Percentiles rank a stretch among this genome's conserved stretches.
phyloP scores from a whole-genome alignment of 2,329 filamentous ascomycete species.

The Chrysoporthe cubensis region DNA sequence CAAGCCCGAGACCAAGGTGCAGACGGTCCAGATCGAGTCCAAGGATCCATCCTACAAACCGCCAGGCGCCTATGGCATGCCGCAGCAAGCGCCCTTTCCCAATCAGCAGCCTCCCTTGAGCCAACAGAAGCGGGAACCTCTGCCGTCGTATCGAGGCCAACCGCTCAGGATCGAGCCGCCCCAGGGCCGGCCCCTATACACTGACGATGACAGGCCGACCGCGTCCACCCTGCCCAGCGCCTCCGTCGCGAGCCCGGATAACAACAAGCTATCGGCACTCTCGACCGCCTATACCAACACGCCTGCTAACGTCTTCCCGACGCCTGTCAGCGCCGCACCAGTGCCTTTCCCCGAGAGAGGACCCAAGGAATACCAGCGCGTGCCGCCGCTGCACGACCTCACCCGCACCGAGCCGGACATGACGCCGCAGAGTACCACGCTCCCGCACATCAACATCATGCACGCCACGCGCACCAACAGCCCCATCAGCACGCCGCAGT shows the following conservation, averaged over 20 bases:
- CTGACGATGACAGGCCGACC: constrained; percentile 63
- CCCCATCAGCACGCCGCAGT: constrained; percentile 45
- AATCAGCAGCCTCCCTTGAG: constrained; percentile 35
- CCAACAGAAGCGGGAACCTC: constrained; percentile 56
- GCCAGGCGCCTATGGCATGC: constrained; percentile 66
- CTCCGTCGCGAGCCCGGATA: constrained; percentile 62
- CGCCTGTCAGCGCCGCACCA: constrained; percentile 61
- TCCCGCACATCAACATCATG: constrained; percentile 63
- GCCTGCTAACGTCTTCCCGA: constrained; percentile 61
- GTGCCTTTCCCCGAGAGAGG: constrained; percentile 51
- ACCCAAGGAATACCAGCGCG: constrained; percentile 61
- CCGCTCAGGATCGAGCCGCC: constrained; percentile 66
- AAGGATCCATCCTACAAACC: constrained; percentile 72
- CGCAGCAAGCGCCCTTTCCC: constrained; percentile 45
- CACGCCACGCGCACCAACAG: constrained; percentile 56
- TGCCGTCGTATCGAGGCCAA: constrained; percentile 65
- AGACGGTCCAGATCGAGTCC: constrained; percentile 77
- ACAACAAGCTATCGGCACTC: constrained; percentile 60
- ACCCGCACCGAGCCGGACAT: constrained; percentile 60
- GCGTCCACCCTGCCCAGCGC: constrained; percentile 63
- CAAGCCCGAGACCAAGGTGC: constrained; percentile 72
- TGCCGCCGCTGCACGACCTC: constrained; percentile 64
- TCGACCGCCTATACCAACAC: constrained; percentile 50
- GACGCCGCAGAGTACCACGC: constrained; percentile 52
- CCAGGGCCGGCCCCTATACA: constrained; percentile 57